phyloP scores from a whole-genome alignment of 2,329 filamentous ascomycete genomes.

The Incumbomyces delicatus region DNA sequence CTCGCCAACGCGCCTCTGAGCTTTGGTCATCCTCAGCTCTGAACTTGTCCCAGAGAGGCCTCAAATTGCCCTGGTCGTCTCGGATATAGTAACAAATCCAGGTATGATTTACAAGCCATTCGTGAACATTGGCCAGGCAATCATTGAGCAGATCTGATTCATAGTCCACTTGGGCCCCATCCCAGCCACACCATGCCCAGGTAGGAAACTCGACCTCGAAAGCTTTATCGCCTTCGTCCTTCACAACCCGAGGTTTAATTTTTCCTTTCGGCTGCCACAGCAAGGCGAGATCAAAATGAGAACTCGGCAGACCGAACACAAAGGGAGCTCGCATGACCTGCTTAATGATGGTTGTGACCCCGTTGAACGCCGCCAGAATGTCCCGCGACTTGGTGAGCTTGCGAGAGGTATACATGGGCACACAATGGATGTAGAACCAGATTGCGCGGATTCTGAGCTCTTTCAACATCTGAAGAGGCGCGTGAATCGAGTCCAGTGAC shows the following conservation, averaged over 20 bases:
- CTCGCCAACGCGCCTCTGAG: too few relatives aligned
- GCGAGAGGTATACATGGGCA: constrained; percentile 25
- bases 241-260: background rate
- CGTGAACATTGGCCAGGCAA: constrained; percentile 21
- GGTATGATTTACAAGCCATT: constrained; percentile 28
- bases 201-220: constrained; percentile 23
- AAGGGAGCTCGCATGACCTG: constrained; percentile 20
- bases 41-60: constrained; percentile 26
- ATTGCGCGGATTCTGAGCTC: constrained; percentile 22
- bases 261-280: constrained; percentile 24
- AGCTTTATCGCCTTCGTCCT: too few relatives aligned
- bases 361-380: constrained; percentile 28
- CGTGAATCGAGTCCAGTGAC: constrained; percentile 24
- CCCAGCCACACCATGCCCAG: constrained; percentile 31
- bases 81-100: constrained; percentile 31
- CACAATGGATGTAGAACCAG: constrained; percentile 25
- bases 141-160: constrained; percentile 18
- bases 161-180: constrained; percentile 17
- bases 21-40: too few relatives aligned
- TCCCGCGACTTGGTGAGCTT: constrained; percentile 22
- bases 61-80: constrained; percentile 24
- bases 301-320: constrained; percentile 25
- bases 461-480: constrained; percentile 23
- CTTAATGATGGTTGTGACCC: constrained; percentile 23
- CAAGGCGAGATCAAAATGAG: constrained; percentile 28